A percentile compares a stretch with the other conserved stretches of the same genome.
Conservation (phyloP, 108 stramenopile species). For the Cyclostephanos invisitatus region DNA sequence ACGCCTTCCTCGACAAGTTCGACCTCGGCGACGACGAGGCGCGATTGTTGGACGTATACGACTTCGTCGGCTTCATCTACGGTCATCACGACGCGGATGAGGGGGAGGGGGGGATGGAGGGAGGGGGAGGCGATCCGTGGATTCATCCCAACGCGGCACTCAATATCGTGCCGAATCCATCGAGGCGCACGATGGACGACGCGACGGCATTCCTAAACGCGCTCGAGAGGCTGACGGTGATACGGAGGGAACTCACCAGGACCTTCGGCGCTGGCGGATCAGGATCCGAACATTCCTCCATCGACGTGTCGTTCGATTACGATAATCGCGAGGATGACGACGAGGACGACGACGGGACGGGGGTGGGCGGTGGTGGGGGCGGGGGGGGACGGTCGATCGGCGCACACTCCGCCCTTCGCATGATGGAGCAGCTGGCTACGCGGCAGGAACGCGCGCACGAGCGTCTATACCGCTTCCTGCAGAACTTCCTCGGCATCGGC, state of each 20-base stretch:
- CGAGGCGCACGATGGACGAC: slow-evolving; percentile 47
- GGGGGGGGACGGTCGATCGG: slow-evolving; percentile 42
- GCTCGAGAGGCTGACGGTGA: slow-evolving; percentile 66
- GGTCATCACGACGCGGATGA: background rate
- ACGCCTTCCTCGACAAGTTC: slow-evolving; percentile 82
- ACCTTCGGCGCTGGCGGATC: slow-evolving; percentile 62
- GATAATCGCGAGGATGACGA: background rate
- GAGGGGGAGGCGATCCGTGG: slow-evolving; percentile 30
- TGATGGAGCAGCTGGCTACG: slow-evolving; percentile 81
- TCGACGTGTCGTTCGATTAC: slow-evolving; percentile 4
- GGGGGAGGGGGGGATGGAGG: slow-evolving; percentile 9
- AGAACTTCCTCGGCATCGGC: slow-evolving; percentile 63
- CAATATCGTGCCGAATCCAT: slow-evolving; percentile 16
- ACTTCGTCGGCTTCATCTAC: slow-evolving; percentile 61
- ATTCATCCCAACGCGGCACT: slow-evolving; percentile 28
- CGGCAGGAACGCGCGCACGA: slow-evolving; percentile 88
- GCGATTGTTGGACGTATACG: slow-evolving; percentile 72
- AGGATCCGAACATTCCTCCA: background rate
- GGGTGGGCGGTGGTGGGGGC: background rate
- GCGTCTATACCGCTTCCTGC: slow-evolving; percentile 84
- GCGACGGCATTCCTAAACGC: slow-evolving; percentile 72
- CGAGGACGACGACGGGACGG: background rate
- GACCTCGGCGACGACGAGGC: slow-evolving; percentile 79
- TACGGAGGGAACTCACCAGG: slow-evolving; percentile 64
- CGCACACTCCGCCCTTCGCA: slow-evolving; percentile 72